Base-by-base conservation (phyloP, 495 filamentous ascomycete genomes). In the Pyronema omphalodes region DNA sequence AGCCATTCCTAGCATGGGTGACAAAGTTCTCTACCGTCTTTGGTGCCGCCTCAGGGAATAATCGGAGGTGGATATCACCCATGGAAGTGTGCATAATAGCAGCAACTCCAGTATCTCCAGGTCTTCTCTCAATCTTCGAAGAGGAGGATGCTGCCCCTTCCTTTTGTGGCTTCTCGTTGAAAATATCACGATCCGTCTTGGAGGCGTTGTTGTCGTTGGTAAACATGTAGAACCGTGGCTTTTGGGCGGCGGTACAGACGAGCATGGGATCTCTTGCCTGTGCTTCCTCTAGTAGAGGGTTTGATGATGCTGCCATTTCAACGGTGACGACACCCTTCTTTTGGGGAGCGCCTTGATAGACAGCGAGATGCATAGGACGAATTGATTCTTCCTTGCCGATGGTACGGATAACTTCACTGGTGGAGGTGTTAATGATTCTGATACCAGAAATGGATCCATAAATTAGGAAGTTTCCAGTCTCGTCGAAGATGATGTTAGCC, bases 11-110 rank as follows among this genome's bases (percentile, higher is more conserved):
- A 1, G 86, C 76, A 57, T 96, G 91, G 0, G 87, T 93, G 47
- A 88, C 84, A 64, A 99, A 99, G 68, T 99, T 99, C 71, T 99
- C 93, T n/a, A 99, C 91, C 0, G 91, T 82, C 61, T 87, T 88
- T 34, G 91, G 93, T 1, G 91, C 88, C 0, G 86, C 86, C 53
- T 88, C 82, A 0, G 93, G 89, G 73, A 87, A 99, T 15, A 99
- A 74, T 0, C 91, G 84, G 46, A 99, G 78, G 57, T 91, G 85
- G 57, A 99, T 94, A 66, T 99, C 91, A 52, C 91, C 91, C 65
- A 88, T 81, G 1, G 81, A 89, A 3, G 91, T 99, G 71, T 96
- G 91, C 8, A 99, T 73, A 48, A 89, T 77, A 4, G 88, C 91
- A 0, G 82, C 73, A 0, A 79, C 85, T 8, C 86, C 88, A 3